Evolutionary conservation across 345 rosid species (phyloP).

Genomic region (Lumnitzera littorea): DNA sequence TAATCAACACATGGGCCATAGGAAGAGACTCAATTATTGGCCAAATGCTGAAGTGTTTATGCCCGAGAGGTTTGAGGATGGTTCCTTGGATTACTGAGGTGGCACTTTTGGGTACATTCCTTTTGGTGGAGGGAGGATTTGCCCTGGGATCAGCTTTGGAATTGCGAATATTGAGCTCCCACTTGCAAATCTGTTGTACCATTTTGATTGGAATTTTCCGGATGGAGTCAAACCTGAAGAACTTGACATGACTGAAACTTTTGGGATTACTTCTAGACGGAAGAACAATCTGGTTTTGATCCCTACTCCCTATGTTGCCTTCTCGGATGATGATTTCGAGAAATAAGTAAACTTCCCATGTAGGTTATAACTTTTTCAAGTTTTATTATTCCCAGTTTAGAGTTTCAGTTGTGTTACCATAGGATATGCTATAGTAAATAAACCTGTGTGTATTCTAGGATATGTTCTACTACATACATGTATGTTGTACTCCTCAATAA

Average conservation of each 20-base stretch:
- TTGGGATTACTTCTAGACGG: neutral
- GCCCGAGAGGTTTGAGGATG: slow-evolving; percentile 11
- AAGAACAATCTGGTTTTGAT: slow-evolving; percentile 1
- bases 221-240: slow-evolving; percentile 4
- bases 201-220: slow-evolving; percentile 15
- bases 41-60: slow-evolving; percentile 3
- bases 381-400: no score
- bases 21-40: slow-evolving; percentile 16
- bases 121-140: slow-evolving; percentile 17
- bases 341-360: no score
- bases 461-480: no score
- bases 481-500: no score
- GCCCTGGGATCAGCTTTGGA: slow-evolving; percentile 11
- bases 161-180: slow-evolving; percentile 8
- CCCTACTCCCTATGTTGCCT: neutral
- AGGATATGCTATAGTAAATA: no score
- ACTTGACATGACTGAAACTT: slow-evolving; percentile 13
- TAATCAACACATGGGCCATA: slow-evolving; percentile 11
- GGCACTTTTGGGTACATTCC: slow-evolving; percentile 9
- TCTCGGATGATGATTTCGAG: neutral
- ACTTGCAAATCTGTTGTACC: slow-evolving; percentile 12
- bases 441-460: no score
- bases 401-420: no score
- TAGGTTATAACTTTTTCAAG: no score
- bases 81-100: slow-evolving; percentile 8